Base-by-base conservation (phyloP, 495 filamentous ascomycete genomes). In the Aspergillus cavernicola region DNA sequence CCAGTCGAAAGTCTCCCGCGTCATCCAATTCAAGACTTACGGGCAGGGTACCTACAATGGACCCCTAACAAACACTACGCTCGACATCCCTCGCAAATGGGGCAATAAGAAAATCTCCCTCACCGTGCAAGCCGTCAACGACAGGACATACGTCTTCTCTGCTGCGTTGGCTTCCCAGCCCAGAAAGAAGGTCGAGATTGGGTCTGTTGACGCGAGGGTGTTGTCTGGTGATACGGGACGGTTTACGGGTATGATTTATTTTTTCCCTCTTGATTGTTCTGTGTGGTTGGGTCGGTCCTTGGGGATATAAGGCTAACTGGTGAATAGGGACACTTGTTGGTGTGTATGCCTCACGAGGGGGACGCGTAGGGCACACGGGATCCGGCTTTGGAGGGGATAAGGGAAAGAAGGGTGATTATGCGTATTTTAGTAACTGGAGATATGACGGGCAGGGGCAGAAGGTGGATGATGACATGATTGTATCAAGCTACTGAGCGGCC, bases 391-490 rank as follows among this genome's bases (percentile, higher is more conserved):
- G 24, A 9, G 28, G 3, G 9, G 9, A 16, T n/a, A 4, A 13
- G 15, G 18, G 53, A 41, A 16, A 20, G 1, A 48, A 50, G 7
- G 23, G 18, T 9, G 53, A 55, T 5, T 31, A 38, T 20, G 50
- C 58, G 23, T 61, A 57, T 29, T 41, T 55, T 19, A 57, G 54
- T 38, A 32, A 47, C 18, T 57, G 58, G 58, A 38, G 36, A 6
- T 61, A 61, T 43, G 37, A 57, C 10, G 54, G 54, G 33, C 46
- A 42, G 9, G 58, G 50, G 1, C 58, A 57, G 51, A 57, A 57
- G 54, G 53, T 61, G 32, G 58, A 57, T 32, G 20, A 45, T 33
- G 53, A 47, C 12, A 12, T 60, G 35, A 22, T 52, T 33, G 52
- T 60, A 3, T 36, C 48, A 2, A 50, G 48, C 10, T 50, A 50